Conservation (phyloP, 2,329 filamentous ascomycete species). For the Cephalotrichum gorgonifer region DNA sequence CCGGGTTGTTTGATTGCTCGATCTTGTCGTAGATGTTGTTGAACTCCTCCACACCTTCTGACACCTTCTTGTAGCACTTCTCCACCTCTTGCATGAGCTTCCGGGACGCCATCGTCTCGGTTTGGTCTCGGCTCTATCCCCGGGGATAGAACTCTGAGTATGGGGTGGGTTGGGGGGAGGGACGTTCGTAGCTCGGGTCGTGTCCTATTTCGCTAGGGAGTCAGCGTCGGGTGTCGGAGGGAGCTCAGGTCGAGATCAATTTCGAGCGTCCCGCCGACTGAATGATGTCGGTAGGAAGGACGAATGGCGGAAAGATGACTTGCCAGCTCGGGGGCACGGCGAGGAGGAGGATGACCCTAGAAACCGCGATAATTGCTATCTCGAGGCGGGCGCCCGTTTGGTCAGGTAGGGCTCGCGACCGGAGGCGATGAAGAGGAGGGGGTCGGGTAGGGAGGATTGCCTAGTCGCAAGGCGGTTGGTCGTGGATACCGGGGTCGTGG, state of each 20-base stretch:
- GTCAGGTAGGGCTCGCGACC: background rate
- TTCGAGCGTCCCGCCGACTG: background rate
- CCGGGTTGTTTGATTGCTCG: conserved; percentile 78
- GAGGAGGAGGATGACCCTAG: background rate
- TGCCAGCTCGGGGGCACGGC: background rate
- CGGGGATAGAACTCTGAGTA: background rate
- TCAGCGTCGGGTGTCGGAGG: background rate
- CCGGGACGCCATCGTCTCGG: conserved; percentile 70
- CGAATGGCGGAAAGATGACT: background rate
- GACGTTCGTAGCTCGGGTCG: background rate
- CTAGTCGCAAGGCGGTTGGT: background rate
- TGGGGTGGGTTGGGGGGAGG: background rate
- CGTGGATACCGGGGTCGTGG: background rate
- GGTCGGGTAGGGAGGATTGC: background rate
- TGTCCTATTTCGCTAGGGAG: background rate
- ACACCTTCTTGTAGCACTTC: conserved; percentile 98
- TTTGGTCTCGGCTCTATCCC: background rate
- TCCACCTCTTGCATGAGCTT: conserved; percentile 98
- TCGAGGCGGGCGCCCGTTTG: background rate
- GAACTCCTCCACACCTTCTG: conserved; percentile 84
- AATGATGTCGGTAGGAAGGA: background rate
- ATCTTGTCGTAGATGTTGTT: conserved; percentile 98
- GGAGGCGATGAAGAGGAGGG: background rate
- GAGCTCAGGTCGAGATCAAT: background rate
- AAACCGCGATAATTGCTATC: background rate